These are phyloP conservation scores for Chaetomium sp. DNA, from an alignment of 2,329 filamentous ascomycete species.

Conservation along the genomic window DNA sequence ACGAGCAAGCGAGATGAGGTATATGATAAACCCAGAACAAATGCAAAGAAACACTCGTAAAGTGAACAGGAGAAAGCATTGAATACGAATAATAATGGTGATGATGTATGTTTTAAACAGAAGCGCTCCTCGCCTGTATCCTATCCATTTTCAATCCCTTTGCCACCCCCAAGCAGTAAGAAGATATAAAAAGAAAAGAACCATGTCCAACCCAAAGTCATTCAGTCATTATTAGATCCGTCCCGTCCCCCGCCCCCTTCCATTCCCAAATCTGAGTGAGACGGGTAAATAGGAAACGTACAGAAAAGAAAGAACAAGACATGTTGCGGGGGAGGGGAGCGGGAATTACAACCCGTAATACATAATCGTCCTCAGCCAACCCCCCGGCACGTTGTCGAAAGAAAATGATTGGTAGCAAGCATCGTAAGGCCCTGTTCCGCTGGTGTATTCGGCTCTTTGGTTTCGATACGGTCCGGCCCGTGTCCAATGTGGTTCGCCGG, in stretches of 20 bases:
- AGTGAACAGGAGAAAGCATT: neutral
- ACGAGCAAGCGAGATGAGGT: neutral
- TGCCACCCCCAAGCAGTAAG: neutral
- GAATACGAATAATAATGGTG: neutral
- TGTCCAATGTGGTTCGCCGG: slow-evolving; percentile 12
- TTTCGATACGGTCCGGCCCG: slow-evolving; percentile 9
- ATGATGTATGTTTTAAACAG: neutral
- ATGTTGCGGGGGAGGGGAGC: neutral
- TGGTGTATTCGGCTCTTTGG: slow-evolving; percentile 3
- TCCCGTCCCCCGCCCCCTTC: neutral
- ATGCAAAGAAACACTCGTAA: slow-evolving; percentile 1
- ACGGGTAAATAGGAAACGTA: neutral
- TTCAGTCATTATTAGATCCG: slow-evolving; percentile 15
- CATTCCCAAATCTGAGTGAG: neutral
- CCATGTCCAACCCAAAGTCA: slow-evolving; percentile 1
- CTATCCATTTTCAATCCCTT: neutral
- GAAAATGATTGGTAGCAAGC: neutral
- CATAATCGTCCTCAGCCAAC: neutral
- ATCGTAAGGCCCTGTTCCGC: neutral
- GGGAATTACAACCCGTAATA: neutral
- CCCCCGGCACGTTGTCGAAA: neutral
- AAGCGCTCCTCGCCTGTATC: neutral
- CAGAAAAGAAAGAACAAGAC: neutral
- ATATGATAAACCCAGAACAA: slow-evolving; percentile 4
- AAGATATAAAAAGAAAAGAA: too few relatives aligned